Evolutionary conservation across 2,329 filamentous ascomycete genomes (phyloP).

Genomic region (Penicillium rolfsii): DNA sequence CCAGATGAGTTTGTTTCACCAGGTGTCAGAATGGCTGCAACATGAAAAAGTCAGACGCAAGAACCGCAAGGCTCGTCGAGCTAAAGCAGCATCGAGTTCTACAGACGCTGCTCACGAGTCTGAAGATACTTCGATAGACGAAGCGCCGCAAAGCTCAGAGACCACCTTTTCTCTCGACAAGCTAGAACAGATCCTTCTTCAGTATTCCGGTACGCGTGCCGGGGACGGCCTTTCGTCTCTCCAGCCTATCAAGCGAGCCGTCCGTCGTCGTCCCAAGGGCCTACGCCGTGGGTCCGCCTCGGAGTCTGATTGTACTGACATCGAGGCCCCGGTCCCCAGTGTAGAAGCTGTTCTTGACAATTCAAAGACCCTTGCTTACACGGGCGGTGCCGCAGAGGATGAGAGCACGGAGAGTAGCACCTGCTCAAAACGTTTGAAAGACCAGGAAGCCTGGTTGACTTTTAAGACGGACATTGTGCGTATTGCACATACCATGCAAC

Average conservation of each 20-base stretch:
- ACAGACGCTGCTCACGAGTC: constrained; percentile 39
- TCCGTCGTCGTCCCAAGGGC: constrained; percentile 42
- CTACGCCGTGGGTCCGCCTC: constrained; percentile 63
- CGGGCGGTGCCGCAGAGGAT: constrained; percentile 52
- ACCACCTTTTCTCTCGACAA: constrained; percentile 76
- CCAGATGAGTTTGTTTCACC: constrained; percentile 60
- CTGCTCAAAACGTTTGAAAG: constrained; percentile 62
- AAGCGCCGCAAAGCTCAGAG: constrained; percentile 60
- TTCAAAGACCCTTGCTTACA: constrained; percentile 81
- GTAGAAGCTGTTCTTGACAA: constrained; percentile 89
- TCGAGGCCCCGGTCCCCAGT: constrained; percentile 78
- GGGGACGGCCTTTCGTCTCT: constrained; percentile 25
- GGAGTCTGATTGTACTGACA: constrained; percentile 82
- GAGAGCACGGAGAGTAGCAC: constrained; percentile 49
- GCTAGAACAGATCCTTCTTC: constrained; percentile 70
- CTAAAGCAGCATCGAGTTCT: constrained; percentile 43
- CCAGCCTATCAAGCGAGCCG: constrained; percentile 28
- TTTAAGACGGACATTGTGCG: constrained; percentile 95
- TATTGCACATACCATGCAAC: constrained; percentile 80
- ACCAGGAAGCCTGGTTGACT: constrained; percentile 74
- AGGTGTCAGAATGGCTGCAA: constrained; percentile 82
- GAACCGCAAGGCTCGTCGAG: constrained; percentile 55
- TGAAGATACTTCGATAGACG: constrained; percentile 26
- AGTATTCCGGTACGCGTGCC: constrained; percentile 43
- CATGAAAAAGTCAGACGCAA: constrained; percentile 73